phyloP scores from a whole-genome alignment of 495 filamentous ascomycete genomes.

The Aspergillus incahuasiensis region DNA sequence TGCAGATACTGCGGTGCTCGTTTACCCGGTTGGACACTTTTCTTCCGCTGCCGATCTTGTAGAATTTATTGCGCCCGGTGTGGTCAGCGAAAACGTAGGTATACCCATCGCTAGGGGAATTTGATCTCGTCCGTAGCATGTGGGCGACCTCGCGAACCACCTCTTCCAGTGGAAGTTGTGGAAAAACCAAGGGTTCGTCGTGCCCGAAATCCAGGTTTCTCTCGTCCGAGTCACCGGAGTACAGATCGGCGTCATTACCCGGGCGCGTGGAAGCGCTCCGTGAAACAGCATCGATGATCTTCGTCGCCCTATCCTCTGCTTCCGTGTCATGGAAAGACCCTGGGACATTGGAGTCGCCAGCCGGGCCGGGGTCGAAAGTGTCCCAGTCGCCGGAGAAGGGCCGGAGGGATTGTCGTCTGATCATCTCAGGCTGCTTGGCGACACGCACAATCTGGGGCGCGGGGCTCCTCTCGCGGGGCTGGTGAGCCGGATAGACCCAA shows the following conservation, averaged over 20 bases:
- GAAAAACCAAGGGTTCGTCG: conserved; percentile 1
- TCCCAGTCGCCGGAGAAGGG: conserved; percentile 9
- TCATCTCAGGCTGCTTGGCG: conserved; percentile 11
- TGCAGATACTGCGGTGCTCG: conserved; percentile 10
- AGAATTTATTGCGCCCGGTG: conserved; percentile 12
- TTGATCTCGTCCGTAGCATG: conserved; percentile 8
- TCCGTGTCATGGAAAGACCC: conserved; percentile 10
- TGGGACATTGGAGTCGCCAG: conserved; percentile 6
- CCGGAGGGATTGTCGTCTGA: conserved; percentile 9
- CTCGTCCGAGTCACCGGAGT: conserved; percentile 8
- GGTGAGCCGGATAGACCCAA: conserved; percentile 5
- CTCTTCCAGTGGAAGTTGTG: conserved; percentile 9
- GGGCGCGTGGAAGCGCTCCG: conserved; percentile 2
- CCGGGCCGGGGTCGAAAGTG: background rate
- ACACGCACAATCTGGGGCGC: conserved; percentile 9
- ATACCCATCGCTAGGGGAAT: conserved; percentile 6
- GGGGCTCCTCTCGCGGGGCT: conserved; percentile 13
- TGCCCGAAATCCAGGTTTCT: conserved; percentile 3
- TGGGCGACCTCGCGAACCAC: conserved; percentile 7
- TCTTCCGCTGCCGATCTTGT: conserved; percentile 33
- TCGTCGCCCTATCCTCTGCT: background rate
- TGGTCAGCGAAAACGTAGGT: conserved; percentile 12
- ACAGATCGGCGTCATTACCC: conserved; percentile 4
- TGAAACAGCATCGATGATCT: conserved; percentile 2
- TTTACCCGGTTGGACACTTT: conserved; percentile 11